Evolutionary conservation across 805 yeast species (phyloP).

Genomic region (Ogataea thermomethanolica): DNA sequence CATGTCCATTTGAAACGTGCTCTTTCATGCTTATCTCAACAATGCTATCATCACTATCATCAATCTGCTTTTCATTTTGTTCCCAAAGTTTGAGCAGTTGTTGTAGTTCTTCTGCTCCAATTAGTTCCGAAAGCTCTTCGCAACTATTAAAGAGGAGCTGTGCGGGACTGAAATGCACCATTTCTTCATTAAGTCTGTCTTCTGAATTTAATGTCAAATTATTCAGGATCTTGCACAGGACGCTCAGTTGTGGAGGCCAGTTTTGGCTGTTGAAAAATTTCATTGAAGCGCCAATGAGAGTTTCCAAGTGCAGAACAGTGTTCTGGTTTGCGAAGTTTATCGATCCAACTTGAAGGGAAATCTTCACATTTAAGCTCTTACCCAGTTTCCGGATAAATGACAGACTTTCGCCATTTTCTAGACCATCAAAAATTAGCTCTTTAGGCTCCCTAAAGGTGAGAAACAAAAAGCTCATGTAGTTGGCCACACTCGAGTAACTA

Average conservation of each 20-base stretch:
- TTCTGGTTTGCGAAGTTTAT: slow-evolving; percentile 11
- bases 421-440: slow-evolving; percentile 17
- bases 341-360: slow-evolving; percentile 11
- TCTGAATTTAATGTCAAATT: slow-evolving; percentile 10
- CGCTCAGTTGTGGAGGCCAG: slow-evolving; percentile 20
- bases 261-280: slow-evolving; percentile 13
- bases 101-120: slow-evolving; percentile 11
- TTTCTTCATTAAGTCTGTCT: slow-evolving; percentile 10
- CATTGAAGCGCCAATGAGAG: slow-evolving; percentile 18
- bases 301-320: slow-evolving; percentile 16
- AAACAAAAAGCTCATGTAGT: slow-evolving; percentile 17
- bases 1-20: not conserved
- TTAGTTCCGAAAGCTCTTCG: slow-evolving; percentile 11
- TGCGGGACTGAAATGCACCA: slow-evolving; percentile 10
- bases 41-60: slow-evolving; percentile 17
- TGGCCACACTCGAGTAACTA: slow-evolving; percentile 10
- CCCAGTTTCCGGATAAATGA: slow-evolving; percentile 11
- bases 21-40: not conserved
- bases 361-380: slow-evolving; percentile 5
- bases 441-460: slow-evolving; percentile 16
- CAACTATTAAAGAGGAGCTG: slow-evolving; percentile 13
- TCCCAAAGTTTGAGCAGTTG: slow-evolving; percentile 16
- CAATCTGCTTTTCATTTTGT: slow-evolving; percentile 15
- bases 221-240: slow-evolving; percentile 19
- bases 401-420: slow-evolving; percentile 15